Percentiles rank a stretch among this genome's conserved stretches.
Conservation (phyloP, 345 rosid species). For the Rubroshorea leprosula region DNA sequence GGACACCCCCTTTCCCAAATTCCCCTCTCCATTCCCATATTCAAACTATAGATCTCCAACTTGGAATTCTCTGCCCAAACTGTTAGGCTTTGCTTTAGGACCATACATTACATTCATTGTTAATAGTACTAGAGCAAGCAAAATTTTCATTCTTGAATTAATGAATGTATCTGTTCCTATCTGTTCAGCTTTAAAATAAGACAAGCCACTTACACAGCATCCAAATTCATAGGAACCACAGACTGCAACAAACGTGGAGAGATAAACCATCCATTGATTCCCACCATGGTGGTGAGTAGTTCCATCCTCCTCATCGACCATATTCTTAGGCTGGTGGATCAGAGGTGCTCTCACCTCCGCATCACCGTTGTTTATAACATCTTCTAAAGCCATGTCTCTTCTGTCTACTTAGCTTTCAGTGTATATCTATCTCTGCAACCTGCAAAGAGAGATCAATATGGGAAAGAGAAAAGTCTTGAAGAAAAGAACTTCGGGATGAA, state of each 20-base stretch:
- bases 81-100: not conserved
- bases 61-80: no score
- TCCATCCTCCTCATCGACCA: conserved; percentile 22
- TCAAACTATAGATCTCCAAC: no score
- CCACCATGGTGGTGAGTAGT: conserved; percentile 10
- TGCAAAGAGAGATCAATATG: conserved; percentile 6
- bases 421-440: not conserved
- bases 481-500: not conserved
- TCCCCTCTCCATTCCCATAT: no score
- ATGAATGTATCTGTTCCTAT: no score
- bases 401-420: conserved; percentile 4
- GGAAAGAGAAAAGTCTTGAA: conserved; percentile 3
- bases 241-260: conserved; percentile 71
- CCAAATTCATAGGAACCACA: conserved; percentile 81
- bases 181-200: not conserved
- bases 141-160: not conserved
- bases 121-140: not conserved
- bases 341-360: conserved; percentile 33
- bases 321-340: conserved; percentile 16
- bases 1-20: no score
- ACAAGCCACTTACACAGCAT: conserved; percentile 50
- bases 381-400: conserved; percentile 29
- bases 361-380: conserved; percentile 16
- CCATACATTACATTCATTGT: not conserved
- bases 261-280: conserved; percentile 61